A percentile compares a stretch with the other conserved stretches of the same genome.
phyloP scores from a whole-genome alignment of 768 basidiomycete genomes.

The Lactifluus volemus region DNA sequence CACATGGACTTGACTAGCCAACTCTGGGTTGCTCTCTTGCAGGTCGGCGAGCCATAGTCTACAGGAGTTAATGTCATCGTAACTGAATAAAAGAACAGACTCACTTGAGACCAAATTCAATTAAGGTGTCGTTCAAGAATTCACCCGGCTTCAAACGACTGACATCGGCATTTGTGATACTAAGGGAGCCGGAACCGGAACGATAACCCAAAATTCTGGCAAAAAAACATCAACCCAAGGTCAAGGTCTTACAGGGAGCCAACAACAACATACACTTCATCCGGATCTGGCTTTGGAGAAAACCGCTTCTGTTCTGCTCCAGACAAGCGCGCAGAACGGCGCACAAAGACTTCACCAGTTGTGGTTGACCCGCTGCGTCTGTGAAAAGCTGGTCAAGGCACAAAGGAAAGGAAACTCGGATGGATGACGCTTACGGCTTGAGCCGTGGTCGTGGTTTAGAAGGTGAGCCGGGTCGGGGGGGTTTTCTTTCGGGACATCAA shows the following conservation, averaged over 20 bases:
- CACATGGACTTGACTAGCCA: constrained; percentile 72
- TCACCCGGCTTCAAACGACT: constrained; percentile 67
- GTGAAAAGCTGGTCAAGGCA: neutral
- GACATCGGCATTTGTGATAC: constrained; percentile 72
- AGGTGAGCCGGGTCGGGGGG: neutral
- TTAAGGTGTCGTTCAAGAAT: constrained; percentile 92
- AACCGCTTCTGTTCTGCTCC: neutral
- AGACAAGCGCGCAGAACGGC: constrained; percentile 18
- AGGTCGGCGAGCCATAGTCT: constrained; percentile 67
- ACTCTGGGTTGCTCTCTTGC: constrained; percentile 42
- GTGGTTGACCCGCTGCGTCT: neutral
- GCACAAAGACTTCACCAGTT: neutral
- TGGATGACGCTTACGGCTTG: neutral
- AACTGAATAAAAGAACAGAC: constrained; percentile 23
- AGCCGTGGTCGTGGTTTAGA: neutral
- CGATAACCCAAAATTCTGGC: constrained; percentile 72
- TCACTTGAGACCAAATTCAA: constrained; percentile 93
- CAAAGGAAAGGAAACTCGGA: neutral
- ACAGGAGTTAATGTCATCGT: neutral
- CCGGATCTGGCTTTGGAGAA: constrained; percentile 14
- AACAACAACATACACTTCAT: constrained; percentile 15
- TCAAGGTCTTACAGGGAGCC: neutral
- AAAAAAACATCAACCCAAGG: neutral
- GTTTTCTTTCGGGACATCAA: neutral
- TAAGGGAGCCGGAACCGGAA: constrained; percentile 63